phyloP scores from a whole-genome alignment of 192 early-diverging fungal species.

The Mortierella claussenii region DNA sequence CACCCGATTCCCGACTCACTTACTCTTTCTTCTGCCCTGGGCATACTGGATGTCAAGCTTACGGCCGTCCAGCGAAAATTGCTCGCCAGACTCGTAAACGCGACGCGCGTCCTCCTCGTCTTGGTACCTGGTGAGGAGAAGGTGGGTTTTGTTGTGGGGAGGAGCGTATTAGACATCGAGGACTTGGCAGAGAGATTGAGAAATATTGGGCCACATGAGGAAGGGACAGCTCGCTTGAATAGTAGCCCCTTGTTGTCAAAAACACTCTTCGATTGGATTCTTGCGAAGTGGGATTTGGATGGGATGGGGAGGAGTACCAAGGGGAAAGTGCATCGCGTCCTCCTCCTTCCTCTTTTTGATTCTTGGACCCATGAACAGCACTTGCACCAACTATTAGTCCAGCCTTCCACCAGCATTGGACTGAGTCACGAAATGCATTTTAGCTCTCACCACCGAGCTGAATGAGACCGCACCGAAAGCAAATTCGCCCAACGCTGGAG shows the following conservation, averaged over 20 bases:
- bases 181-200: no score
- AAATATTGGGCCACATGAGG: not conserved
- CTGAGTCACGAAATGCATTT: no score
- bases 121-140: slow-evolving; percentile 25
- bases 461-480: no score
- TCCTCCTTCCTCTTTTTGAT: not conserved
- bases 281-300: slow-evolving; percentile 5
- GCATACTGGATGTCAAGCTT: slow-evolving; percentile 41
- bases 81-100: slow-evolving; percentile 42
- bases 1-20: no score
- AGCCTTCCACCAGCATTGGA: no score
- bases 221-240: slow-evolving; percentile 2
- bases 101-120: slow-evolving; percentile 46
- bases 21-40: slow-evolving; percentile 52
- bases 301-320: not conserved
- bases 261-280: not conserved
- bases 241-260: not conserved
- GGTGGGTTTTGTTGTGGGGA: not conserved
- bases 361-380: not conserved
- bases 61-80: slow-evolving; percentile 42
- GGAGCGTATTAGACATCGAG: not conserved
- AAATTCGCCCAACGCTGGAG: no score
- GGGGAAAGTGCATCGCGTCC: not conserved
- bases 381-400: no score
- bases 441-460: no score